Evolutionary conservation across 73 alveolate species (phyloP).

Genomic region (Halteria grandinella): DNA sequence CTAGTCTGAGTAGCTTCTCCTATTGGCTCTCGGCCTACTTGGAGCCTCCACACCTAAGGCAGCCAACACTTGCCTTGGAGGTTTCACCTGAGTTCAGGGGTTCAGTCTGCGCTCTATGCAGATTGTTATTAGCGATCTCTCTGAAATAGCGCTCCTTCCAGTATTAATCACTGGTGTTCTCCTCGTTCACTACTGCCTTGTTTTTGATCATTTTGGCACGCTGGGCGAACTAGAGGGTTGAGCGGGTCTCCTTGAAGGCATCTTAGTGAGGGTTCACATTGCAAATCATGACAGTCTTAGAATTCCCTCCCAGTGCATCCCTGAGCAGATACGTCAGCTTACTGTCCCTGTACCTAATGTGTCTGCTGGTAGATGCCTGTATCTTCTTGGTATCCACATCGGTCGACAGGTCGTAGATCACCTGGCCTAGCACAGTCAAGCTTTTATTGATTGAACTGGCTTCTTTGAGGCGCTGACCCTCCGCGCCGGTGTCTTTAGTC

Average conservation of each 20-base stretch:
- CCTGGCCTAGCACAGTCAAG: conserved; percentile 92
- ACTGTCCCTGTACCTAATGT: conserved; percentile 83
- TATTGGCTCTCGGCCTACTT: too few relatives aligned
- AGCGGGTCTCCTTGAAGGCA: conserved; percentile 77
- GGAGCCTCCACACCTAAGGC: too few relatives aligned
- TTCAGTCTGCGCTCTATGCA: too few relatives aligned
- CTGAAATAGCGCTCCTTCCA: too few relatives aligned
- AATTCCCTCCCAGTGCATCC: conserved; percentile 94
- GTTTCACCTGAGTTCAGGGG: too few relatives aligned
- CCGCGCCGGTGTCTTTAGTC: conserved; percentile 86
- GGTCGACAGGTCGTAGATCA: conserved; percentile 75
- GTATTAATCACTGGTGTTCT: too few relatives aligned
- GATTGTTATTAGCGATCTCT: too few relatives aligned
- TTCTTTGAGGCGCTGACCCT: conserved; percentile 95
- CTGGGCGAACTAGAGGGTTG: conserved; percentile 85
- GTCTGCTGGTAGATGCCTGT: conserved; percentile 40
- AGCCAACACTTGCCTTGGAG: too few relatives aligned
- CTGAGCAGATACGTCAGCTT: conserved; percentile 88
- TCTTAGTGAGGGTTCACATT: conserved; percentile 49
- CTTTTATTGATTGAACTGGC: conserved; percentile 94
- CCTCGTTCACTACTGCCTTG: conserved; percentile 68
- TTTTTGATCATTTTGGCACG: conserved; percentile 87
- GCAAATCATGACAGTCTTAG: conserved; percentile 88
- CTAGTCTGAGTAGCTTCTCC: too few relatives aligned
- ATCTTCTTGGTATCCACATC: conserved; percentile 68